Evolutionary conservation across 2,329 filamentous ascomycete genomes (phyloP), one percentile per base, ranked within the genome.

Genomic region (Penicillium hordei): DNA sequence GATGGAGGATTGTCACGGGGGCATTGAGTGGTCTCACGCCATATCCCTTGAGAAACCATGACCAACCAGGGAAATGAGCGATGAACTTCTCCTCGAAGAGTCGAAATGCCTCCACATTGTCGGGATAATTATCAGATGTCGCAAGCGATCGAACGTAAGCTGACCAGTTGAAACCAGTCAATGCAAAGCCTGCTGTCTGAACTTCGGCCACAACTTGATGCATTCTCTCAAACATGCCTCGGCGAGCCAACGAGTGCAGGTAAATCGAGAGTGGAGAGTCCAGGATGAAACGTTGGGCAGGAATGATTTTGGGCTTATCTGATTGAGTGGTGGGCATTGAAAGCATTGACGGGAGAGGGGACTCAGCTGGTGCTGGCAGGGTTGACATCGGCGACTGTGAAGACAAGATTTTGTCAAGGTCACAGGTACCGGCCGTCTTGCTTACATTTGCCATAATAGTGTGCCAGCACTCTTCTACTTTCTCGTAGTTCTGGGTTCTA

Each of bases 141-240:
- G 86, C 84, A 29, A 97, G 84, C 50, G 82, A 75, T 66, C 89
- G 85, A 55, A 96, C 82, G 62, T 90, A 87, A 50, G 83, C 81
- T 70, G 96, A 94, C 91, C 91, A 96, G 65, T 90, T 92, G 66
- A 82, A 83, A 70, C 84, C 87, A 68, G 91, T 88, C 57, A 97
- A 75, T 29, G 79, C 77, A 77, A 93, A 97, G 12, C 93, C 93
- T 40, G 82, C 80, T 1, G 72, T 70, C 9, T 84, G 78, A 12
- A 93, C 78, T n/a, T 82, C 73, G 23, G 79, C 72, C 29, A 92
- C 72, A 17, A 83, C 74, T 8, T 76, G 58, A 5, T 79, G 69
- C 13, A 90, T 76, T 21, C 78, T 81, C 12, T 74, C 69, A 7
- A 85, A 75, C 48, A 84, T 79, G 58, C 84, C 83, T 55, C 85